phyloP scores from a whole-genome alignment of 257 asterid genomes.

The Fraxinus quadrangulata region DNA sequence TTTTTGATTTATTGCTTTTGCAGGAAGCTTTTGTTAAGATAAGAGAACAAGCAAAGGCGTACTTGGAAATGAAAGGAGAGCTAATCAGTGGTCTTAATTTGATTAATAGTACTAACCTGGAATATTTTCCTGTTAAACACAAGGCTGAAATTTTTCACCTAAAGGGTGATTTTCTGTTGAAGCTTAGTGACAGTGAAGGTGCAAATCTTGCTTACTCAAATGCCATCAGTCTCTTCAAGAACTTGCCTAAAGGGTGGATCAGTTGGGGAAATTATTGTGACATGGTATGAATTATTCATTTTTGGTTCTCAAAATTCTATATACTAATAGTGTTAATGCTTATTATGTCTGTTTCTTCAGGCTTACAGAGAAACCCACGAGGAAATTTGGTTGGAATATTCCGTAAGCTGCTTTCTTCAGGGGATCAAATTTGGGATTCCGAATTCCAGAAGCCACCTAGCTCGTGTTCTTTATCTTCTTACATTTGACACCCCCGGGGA shows the following conservation, averaged over 20 bases:
- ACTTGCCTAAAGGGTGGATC: constrained; percentile 98
- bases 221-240: constrained; percentile 86
- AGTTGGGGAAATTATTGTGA: constrained; percentile 99
- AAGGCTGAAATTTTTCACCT: constrained; percentile 95
- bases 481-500: constrained; percentile 95
- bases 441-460: constrained; percentile 94
- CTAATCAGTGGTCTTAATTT: constrained; percentile 89
- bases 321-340: constrained; percentile 22
- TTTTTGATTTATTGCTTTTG: constrained; percentile 27
- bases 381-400: constrained; percentile 92
- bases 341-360: constrained; percentile 44
- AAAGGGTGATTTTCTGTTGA: constrained; percentile 91
- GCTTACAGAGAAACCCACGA: constrained; percentile 91
- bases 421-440: constrained; percentile 93
- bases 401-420: constrained; percentile 99
- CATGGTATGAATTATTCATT: constrained; percentile 59
- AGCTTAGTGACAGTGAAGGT: constrained; percentile 94
- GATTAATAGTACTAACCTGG: constrained; percentile 94
- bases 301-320: constrained; percentile 17
- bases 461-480: constrained; percentile 93
- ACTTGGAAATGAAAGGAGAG: constrained; percentile 98
- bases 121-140: constrained; percentile 88
- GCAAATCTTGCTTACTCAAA: constrained; percentile 93
- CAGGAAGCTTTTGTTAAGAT: constrained; percentile 98
- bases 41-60: constrained; percentile 98